Evolutionary conservation across 2,329 filamentous ascomycete species (phyloP), one percentile per base, ranked within the genome.

Genomic region (Fusarium falciforme): DNA sequence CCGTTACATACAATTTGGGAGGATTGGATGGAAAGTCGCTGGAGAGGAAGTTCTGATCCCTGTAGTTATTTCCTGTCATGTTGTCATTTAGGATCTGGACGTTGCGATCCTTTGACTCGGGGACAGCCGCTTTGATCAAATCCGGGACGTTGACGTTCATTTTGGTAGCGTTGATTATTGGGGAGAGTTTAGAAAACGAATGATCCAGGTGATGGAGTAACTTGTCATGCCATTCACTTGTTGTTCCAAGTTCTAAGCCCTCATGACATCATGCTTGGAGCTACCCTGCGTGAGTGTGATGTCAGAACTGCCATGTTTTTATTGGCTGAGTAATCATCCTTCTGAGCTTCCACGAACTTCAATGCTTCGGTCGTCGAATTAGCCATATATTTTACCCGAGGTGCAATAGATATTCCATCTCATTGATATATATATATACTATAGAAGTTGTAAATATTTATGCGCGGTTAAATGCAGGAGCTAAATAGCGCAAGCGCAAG

Each of bases 31-130:
- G 84, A 61, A 86, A 87, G 10, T 83, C 78, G 6, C 76, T 66
- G 0, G 85, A 86, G 0, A 86, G 78, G 61, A 86, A 87, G 36
- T 81, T 81, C 4, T 80, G 77, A 61, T 87, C 85, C 57, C 83
- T 82, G 70, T 84, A 78, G 65, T 84, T 84, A 1, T 52, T 52
- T 11, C 47, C 25, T 1, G 80, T 65, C 59, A 76, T 77, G 73
- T 83, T 80, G 29, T 81, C 74, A 1, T 79, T 81, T 27, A 79
- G 40, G 58, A 81, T 73, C 61, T 79, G 77, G 6, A 78, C 80
- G 49, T 81, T 80, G 35, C 80, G 80, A 17, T 73, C 78, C 59
- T 81, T 74, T 0, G 80, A 73, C 57, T 81, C 80, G 11, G 80
- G 80, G 17, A 81, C 78, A 16, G 78, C 77, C 1, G 76, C 69